phyloP scores from a whole-genome alignment of 345 rosid genomes.

The Hevea brasiliensis region DNA sequence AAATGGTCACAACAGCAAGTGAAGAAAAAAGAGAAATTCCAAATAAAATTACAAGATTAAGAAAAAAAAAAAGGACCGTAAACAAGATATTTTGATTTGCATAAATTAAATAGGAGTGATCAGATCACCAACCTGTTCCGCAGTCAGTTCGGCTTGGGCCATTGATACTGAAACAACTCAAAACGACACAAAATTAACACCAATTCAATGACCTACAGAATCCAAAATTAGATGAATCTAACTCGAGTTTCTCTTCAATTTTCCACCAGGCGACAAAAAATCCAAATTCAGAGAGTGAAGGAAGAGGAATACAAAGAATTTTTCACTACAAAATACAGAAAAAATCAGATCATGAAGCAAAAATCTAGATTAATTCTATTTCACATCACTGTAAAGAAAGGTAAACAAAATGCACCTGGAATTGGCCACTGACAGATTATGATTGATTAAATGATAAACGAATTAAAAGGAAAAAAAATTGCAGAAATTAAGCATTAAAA shows the following conservation, averaged over 20 bases:
- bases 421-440: not conserved
- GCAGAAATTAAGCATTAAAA: not conserved
- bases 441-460: not conserved
- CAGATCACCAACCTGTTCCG: constrained; percentile 64
- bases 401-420: not conserved
- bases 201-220: constrained; percentile 17
- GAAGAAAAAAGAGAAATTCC: not conserved
- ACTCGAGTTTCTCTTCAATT: constrained; percentile 18
- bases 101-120: no score
- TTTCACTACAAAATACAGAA: not conserved
- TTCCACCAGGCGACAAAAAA: not conserved
- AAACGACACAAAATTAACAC: constrained; percentile 24
- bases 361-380: not conserved
- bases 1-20: not conserved
- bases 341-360: not conserved
- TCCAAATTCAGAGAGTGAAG: not conserved
- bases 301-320: not conserved
- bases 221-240: not conserved
- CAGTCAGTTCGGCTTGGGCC: constrained; percentile 74
- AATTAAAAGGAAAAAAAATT: not conserved
- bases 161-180: constrained; percentile 42
- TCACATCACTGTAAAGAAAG: not conserved
- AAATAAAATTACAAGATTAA: not conserved
- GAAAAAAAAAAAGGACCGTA: not conserved
- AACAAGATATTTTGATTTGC: no score